Conservation (phyloP, 768 basidiomycete species). For the Kwoniella dejecticola region DNA sequence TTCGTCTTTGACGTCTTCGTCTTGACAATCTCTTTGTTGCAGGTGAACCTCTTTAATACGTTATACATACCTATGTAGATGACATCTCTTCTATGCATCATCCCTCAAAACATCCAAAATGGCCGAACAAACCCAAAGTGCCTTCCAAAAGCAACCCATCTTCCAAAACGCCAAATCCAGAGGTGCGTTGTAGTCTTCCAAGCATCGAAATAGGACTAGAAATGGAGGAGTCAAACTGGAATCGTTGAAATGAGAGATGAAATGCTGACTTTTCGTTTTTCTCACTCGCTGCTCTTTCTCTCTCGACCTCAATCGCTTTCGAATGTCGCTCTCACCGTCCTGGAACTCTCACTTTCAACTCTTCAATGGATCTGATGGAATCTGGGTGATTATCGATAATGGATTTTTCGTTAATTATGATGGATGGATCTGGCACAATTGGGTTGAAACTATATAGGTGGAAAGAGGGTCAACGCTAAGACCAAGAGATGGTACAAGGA, state of each 20-base stretch:
- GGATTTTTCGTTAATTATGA: conserved; percentile 1
- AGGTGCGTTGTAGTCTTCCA: conserved; percentile 63
- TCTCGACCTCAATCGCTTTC: not conserved
- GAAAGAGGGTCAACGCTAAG: conserved; percentile 90
- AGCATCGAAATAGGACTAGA: not conserved
- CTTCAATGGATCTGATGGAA: conserved; percentile 8
- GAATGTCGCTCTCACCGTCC: too few species aligned
- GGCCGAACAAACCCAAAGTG: conserved; percentile 82
- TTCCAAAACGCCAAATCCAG: conserved; percentile 96
- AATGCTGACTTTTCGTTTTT: conserved; percentile 18
- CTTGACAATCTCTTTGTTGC: too few species aligned
- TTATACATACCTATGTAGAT: too few species aligned
- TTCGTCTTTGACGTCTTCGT: too few species aligned
- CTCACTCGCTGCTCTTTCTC: not conserved
- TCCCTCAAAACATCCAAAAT: conserved; percentile 46
- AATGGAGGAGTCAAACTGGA: not conserved
- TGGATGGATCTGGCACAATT: not conserved
- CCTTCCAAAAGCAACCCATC: conserved; percentile 95
- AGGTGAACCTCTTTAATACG: too few species aligned
- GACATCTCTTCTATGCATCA: too few species aligned
- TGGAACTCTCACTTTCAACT: too few species aligned
- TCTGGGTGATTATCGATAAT: conserved; percentile 1
- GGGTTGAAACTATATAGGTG: conserved; percentile 60
- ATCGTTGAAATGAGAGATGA: not conserved
- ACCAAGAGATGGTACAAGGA: conserved; percentile 99